These are phyloP conservation scores for Leucocoprinus leucothites DNA, from an alignment of 768 basidiomycete species.

Conservation along the genomic window DNA sequence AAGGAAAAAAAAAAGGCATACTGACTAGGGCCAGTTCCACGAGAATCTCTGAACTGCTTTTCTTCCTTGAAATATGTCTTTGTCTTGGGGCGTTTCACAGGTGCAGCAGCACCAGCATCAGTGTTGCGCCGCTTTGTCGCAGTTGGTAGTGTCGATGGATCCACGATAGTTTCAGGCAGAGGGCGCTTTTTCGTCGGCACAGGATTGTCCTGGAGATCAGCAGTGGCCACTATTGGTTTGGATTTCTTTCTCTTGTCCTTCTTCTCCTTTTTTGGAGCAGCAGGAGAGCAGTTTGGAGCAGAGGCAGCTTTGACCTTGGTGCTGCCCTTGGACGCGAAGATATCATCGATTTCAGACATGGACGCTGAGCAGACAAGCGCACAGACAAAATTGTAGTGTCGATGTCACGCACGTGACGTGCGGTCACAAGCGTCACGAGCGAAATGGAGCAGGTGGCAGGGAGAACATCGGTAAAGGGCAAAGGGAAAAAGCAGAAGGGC, in stretches of 20 bases:
- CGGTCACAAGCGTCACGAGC: background rate
- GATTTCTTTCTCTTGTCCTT: slow-evolving; percentile 38
- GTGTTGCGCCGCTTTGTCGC: slow-evolving; percentile 37
- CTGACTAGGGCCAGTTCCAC: slow-evolving; percentile 70
- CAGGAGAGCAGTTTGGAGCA: slow-evolving; percentile 26
- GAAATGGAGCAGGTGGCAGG: background rate
- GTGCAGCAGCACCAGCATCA: slow-evolving; percentile 13
- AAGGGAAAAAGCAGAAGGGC: background rate
- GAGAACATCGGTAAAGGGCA: slow-evolving; percentile 1
- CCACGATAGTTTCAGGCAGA: slow-evolving; percentile 61
- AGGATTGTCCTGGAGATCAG: slow-evolving; percentile 12
- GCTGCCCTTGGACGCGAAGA: slow-evolving; percentile 65
- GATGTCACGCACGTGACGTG: slow-evolving; percentile 14
- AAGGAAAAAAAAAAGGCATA: slow-evolving; percentile 17
- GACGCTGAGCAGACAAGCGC: slow-evolving; percentile 11
- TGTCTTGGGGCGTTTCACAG: slow-evolving; percentile 9
- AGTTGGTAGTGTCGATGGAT: slow-evolving; percentile 47
- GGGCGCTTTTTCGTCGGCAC: slow-evolving; percentile 29
- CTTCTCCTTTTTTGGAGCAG: slow-evolving; percentile 38
- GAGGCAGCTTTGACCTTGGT: slow-evolving; percentile 25
- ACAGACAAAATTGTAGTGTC: background rate
- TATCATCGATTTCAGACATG: slow-evolving; percentile 83
- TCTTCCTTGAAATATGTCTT: slow-evolving; percentile 32
- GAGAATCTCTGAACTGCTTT: slow-evolving; percentile 66
- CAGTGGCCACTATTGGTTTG: background rate